Conservation (phyloP, 352 stramenopile genomes). For the Phytophthora palmivora region DNA sequence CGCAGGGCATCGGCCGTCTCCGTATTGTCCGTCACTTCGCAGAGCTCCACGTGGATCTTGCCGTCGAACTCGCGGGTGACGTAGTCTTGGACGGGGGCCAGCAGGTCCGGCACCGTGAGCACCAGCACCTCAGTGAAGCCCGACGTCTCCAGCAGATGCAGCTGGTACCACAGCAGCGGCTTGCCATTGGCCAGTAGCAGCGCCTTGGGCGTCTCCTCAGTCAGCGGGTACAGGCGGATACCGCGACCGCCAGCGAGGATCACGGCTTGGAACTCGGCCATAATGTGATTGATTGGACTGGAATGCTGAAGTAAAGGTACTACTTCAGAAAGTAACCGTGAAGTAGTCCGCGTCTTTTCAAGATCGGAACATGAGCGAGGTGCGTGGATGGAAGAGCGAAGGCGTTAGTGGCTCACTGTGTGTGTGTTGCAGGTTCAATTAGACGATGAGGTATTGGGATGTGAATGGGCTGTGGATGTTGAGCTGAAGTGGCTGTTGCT, state of each 20-base stretch:
- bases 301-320: too few species aligned
- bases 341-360: too few species aligned
- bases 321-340: too few species aligned
- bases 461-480: background rate
- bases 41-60: constrained; percentile 81
- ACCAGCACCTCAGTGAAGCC: constrained; percentile 83
- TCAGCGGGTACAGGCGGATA: constrained; percentile 82
- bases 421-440: constrained; percentile 38
- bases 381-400: constrained; percentile 5
- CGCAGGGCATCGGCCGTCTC: constrained; percentile 81
- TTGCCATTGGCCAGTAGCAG: constrained; percentile 70
- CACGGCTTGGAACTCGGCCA: constrained; percentile 88
- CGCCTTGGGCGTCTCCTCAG: constrained; percentile 79
- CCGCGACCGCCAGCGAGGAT: constrained; percentile 82
- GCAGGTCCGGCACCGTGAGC: constrained; percentile 64
- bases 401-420: background rate
- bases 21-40: constrained; percentile 72
- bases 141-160: constrained; percentile 80
- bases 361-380: constrained; percentile 39
- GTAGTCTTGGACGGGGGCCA: constrained; percentile 80
- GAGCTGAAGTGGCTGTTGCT: constrained; percentile 20
- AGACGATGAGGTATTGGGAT: constrained; percentile 53
- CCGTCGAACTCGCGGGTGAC: constrained; percentile 80
- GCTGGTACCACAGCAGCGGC: constrained; percentile 84
- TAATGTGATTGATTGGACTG: constrained; percentile 21